Base-by-base conservation (phyloP, 208 protist species). In the Leishmania lainsoni region DNA sequence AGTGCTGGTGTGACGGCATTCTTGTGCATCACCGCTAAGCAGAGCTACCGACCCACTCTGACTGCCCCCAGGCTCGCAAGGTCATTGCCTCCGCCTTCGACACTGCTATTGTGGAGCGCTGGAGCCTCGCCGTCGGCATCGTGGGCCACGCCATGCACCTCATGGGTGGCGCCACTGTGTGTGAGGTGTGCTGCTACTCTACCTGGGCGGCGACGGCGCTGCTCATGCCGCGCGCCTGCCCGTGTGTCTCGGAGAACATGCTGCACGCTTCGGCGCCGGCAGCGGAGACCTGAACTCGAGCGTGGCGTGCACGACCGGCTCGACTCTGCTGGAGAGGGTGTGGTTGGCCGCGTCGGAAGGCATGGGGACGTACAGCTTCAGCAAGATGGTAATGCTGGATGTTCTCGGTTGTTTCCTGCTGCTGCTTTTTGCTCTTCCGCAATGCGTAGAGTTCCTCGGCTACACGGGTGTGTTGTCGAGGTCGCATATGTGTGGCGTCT, bases 221-320 rank as follows among this genome's bases (percentile, higher is more conserved):
- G 42, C 88, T 97, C 17, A 86, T 95, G 56, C 90, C 92, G 2
- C 91, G 92, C 45, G 77, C 97, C 17, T 96, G 92, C 80, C 93
- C 92, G 5, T 81, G 82, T 22, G 92, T 89, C 12, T 89, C 89
- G 68, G 93, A 96, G 83, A 89, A 84, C 56, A 95, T 90, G 70
- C 83, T 95, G 61, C 95, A 89, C 68, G 90, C 92, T 2, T 96
- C 16, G 83, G 92, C 26, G 88, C 93, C 26, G 90, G 90, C 42
- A 91, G 89, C 70, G 76, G 88, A n/a, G 95, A 96, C 85, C 78
- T 96, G 61, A 93, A 92, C 10, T 63, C 52, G 71, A 79, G 80
- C 32, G 87, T 92, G 63, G 58, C 90, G 6, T 68, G 29, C 58
- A 88, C 85, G 2, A 83, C 92, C 59, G 92, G 88, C 14, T 86